phyloP scores from a whole-genome alignment of 306 rosid species.

The Citrullus mucosospermus region DNA sequence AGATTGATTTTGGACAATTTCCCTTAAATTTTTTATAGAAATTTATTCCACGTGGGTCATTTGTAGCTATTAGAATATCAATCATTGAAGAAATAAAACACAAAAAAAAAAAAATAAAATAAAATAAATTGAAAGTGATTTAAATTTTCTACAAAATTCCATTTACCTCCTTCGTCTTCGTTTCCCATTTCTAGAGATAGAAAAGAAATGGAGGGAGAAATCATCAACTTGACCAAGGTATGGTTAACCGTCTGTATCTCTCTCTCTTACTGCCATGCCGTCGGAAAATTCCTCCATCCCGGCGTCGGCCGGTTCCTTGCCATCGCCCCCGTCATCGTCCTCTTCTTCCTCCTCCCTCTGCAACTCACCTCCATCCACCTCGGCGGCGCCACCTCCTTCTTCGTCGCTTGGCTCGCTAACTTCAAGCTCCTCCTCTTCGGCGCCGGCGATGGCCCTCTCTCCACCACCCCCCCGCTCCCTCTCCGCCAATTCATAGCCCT shows the following conservation, averaged over 20 bases:
- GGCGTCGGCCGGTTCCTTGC: slow-evolving; percentile 22
- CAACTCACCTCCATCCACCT: slow-evolving; percentile 27
- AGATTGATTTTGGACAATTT: too few relatives aligned
- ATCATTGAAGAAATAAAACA: too few relatives aligned
- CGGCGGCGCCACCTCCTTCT: slow-evolving; percentile 28
- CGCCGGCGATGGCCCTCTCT: slow-evolving; percentile 35
- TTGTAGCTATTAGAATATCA: too few relatives aligned
- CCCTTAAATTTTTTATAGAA: too few relatives aligned
- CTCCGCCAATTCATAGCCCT: slow-evolving; percentile 23
- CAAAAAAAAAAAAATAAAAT: too few relatives aligned
- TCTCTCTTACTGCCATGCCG: slow-evolving; percentile 26
- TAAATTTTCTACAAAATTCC: not conserved
- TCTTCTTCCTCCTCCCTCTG: slow-evolving; percentile 41
- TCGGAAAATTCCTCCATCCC: slow-evolving; percentile 10
- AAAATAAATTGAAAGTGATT: too few relatives aligned
- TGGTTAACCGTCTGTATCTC: slow-evolving; percentile 17
- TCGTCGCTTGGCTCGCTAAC: slow-evolving; percentile 39
- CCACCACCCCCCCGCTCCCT: slow-evolving; percentile 24
- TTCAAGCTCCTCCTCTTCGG: slow-evolving; percentile 44
- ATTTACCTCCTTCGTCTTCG: not conserved
- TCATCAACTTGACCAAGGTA: slow-evolving; percentile 19
- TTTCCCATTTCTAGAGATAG: not conserved
- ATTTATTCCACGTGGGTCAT: too few relatives aligned
- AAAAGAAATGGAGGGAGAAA: slow-evolving; percentile 21
- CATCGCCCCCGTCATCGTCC: slow-evolving; percentile 23